Evolutionary conservation across 371 early-diverging fungal species (phyloP), one percentile per base, ranked within the genome.

Genomic region (Mucor mucedo): DNA sequence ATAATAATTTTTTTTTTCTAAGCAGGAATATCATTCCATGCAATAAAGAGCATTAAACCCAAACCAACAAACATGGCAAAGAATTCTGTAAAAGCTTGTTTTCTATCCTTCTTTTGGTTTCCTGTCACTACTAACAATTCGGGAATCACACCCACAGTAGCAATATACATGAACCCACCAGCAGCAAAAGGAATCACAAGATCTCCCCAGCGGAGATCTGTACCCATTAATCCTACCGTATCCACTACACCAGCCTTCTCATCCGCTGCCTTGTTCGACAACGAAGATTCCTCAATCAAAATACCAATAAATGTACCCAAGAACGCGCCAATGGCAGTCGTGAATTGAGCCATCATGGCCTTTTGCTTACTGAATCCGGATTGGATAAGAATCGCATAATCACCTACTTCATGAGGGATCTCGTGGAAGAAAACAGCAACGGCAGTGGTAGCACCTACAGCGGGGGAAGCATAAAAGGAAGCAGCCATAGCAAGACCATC

Each of bases 371-470:
- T 84, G 62, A 94, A 93, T 0, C 95, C 95, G 8, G 92, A 89
- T 70, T 91, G 89, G 58, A 93, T 83, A 53, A 95, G 80, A 63
- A 94, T 93, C 16, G 96, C 95, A 83, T 91, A 95, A 70, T 95
- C 96, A 49, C 94, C 91, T 4, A 95, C 89, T 77, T 95, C 94
- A 71, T 95, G 96, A 4, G 96, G 95, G 39, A 95, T 91, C 75
- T 95, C 96, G 70, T 95, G 96, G 77, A 95, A 91, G 55, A 95
- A 92, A n/a, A 95, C 93, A 1, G 96, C 95, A 0, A 95, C 87
- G 5, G 94, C 89, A 2, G 95, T 93, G 0, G 93, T 90, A 0
- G 93, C 85, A 29, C 95, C 96, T 3, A 93, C 87, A 2, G 88
- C 87, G 14, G 89, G 92, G 13, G 91, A 91, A 28, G 90, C 84